Conservation (phyloP, 768 basidiomycete genomes). For the Podaxis sp. region DNA sequence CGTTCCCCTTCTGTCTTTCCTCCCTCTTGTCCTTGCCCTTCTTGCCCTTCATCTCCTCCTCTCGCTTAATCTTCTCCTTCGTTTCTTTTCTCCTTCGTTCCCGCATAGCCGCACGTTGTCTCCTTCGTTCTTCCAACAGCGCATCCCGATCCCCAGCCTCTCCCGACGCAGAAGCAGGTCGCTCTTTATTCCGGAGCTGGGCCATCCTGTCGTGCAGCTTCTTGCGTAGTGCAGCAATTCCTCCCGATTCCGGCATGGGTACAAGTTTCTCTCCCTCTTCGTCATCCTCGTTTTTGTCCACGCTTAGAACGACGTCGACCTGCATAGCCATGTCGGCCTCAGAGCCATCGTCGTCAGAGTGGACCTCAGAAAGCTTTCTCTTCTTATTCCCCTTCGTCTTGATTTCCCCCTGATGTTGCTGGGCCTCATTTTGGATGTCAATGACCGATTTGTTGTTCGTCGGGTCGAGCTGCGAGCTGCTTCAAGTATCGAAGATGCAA, state of each 20-base stretch:
- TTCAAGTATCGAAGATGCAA: constrained; percentile 5
- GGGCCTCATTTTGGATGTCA: constrained; percentile 68
- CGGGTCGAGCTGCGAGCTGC: constrained; percentile 75
- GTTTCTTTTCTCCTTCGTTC: constrained; percentile 86
- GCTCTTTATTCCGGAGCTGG: constrained; percentile 50
- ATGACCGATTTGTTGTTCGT: constrained; percentile 76
- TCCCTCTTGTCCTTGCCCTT: constrained; percentile 34
- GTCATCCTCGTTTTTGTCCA: constrained; percentile 33
- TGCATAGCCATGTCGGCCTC: constrained; percentile 33
- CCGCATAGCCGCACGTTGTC: constrained; percentile 76
- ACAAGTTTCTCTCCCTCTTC: constrained; percentile 37
- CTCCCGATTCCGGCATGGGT: constrained; percentile 65
- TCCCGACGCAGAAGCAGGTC: constrained; percentile 21
- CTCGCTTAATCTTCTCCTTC: constrained; percentile 73
- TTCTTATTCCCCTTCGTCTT: constrained; percentile 39
- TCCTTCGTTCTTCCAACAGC: constrained; percentile 76
- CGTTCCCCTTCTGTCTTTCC: constrained; percentile 39
- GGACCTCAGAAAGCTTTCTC: constrained; percentile 38
- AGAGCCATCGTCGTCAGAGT: constrained; percentile 30
- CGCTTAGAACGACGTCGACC: constrained; percentile 40
- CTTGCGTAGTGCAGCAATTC: constrained; percentile 63
- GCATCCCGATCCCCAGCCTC: constrained; percentile 74
- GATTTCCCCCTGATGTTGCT: constrained; percentile 22
- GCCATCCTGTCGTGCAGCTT: constrained; percentile 79
- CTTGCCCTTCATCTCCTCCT: constrained; percentile 57